Evolutionary conservation across 2,329 filamentous ascomycete genomes (phyloP).

Genomic region (Alternaria viburni): DNA sequence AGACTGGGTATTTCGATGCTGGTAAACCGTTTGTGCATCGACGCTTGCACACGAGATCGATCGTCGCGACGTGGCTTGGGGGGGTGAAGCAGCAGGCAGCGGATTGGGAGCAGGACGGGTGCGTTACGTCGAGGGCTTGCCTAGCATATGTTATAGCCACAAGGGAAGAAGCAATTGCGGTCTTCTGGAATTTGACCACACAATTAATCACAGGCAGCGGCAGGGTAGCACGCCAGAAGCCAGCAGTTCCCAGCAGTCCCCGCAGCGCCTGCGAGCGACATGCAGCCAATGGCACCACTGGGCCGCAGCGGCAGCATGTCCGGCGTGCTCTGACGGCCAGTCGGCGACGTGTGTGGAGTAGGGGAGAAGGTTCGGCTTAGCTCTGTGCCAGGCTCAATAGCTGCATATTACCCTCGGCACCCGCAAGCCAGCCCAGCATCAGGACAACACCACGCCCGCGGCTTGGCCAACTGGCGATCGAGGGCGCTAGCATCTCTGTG

Average conservation of each 20-base stretch:
- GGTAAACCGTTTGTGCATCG: conserved; percentile 15
- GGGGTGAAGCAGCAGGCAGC: not conserved
- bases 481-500: conserved; percentile 11
- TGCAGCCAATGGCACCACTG: not conserved
- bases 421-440: not conserved
- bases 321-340: not conserved
- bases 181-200: not conserved
- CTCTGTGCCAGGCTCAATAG: conserved; percentile 12
- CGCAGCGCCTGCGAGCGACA: not conserved
- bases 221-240: not conserved
- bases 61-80: not conserved
- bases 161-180: conserved; percentile 11
- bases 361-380: conserved; percentile 10
- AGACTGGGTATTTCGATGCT: conserved; percentile 12
- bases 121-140: conserved; percentile 4
- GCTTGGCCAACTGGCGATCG: conserved; percentile 6
- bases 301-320: not conserved
- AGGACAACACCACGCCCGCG: conserved; percentile 5
- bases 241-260: not conserved
- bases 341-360: conserved; percentile 8
- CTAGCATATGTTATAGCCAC: conserved; percentile 6
- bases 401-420: conserved; percentile 7
- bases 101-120: not conserved
- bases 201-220: not conserved
- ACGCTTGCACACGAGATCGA: conserved; percentile 2